phyloP scores from a whole-genome alignment of 805 yeast species.

The Brettanomyces bruxellensis region DNA sequence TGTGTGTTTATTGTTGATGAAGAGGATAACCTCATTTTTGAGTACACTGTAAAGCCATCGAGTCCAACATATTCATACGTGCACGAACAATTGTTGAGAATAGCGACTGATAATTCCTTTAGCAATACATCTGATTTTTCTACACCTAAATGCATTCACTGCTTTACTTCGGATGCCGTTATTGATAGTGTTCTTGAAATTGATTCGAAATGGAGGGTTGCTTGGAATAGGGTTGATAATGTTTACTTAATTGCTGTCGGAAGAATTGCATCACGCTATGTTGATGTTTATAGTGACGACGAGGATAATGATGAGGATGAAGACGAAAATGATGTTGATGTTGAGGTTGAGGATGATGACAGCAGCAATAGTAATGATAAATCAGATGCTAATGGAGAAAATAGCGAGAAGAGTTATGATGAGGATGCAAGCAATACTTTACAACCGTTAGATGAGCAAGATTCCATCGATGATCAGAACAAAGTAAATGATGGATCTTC shows the following conservation, averaged over 20 bases:
- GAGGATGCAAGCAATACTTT: too few relatives aligned
- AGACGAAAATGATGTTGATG: constrained; percentile 2
- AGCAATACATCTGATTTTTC: background rate
- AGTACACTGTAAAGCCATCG: constrained; percentile 8
- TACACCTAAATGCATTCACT: background rate
- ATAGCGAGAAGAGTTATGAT: too few relatives aligned
- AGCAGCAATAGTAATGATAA: background rate
- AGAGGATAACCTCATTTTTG: constrained; percentile 12
- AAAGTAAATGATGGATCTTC: constrained; percentile 3
- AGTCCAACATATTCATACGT: constrained; percentile 22
- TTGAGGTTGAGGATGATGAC: constrained; percentile 4
- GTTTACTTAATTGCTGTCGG: constrained; percentile 14
- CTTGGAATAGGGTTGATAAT: constrained; percentile 20
- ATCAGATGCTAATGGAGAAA: constrained; percentile 1
- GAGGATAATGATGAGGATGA: constrained; percentile 20
- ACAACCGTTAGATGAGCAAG: background rate
- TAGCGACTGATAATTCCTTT: constrained; percentile 1
- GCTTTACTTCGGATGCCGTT: background rate
- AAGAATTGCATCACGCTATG: constrained; percentile 5
- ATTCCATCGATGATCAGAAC: too few relatives aligned
- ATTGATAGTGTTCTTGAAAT: constrained; percentile 5
- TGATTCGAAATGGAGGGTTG: constrained; percentile 22
- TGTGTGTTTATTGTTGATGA: constrained; percentile 22
- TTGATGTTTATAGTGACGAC: constrained; percentile 24
- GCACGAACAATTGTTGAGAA: constrained; percentile 10